Base-by-base conservation (phyloP, 2,329 filamentous ascomycete genomes). In the Dactylellina sp. region DNA sequence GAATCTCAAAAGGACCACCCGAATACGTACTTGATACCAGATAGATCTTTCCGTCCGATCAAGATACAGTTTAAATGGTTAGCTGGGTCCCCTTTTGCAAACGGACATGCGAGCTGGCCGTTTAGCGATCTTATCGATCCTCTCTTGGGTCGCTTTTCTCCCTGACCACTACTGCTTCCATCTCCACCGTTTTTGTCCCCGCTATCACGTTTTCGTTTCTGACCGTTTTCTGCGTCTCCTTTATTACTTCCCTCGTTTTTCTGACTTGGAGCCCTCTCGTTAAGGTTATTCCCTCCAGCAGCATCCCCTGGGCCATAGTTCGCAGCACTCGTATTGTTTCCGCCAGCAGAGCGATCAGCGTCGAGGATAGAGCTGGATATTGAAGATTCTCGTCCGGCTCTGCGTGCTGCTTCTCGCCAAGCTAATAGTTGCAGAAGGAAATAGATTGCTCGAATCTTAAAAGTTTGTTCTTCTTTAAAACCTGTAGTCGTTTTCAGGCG, bases 61-160 rank as follows among this genome's bases (percentile, higher is more conserved):
- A 55, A 24, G 9, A 71, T 5, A 25, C 65, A 71, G 2, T 44
- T 28, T 12, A 62, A 12, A 28, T 62, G 44, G 7, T 16, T 35
- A 2, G 39, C 14, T 1, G 65, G 65, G n/a, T 71, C 49, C 1
- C 16, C 65, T n/a, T 56, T 71, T 20, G 56, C 56, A 20, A 62
- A 71, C 7, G 65, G 65, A 28, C 65, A 71, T 16, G 65, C 65
- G 6, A 71, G n/a, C 25, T 56, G 46, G 4, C 49, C 56, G 40
- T 37, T 52, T 16, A 71, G 20, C 14, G 65, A 55, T 55, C 32
- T 55, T 16, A 52, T 20, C 2, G 28, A 40, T 7, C 32, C 35
- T 40, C 11, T 70, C 56, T 46, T 53, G 4, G 28, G 28, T 9
- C 11, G 7, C 39, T 18, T 28, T 35, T 24, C 42, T 62, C 11